A percentile compares a stretch with the other conserved stretches of the same genome.
These are phyloP conservation scores for Backusella luteola DNA, from an alignment of 192 early-diverging fungal genomes.

Conservation along the genomic window DNA sequence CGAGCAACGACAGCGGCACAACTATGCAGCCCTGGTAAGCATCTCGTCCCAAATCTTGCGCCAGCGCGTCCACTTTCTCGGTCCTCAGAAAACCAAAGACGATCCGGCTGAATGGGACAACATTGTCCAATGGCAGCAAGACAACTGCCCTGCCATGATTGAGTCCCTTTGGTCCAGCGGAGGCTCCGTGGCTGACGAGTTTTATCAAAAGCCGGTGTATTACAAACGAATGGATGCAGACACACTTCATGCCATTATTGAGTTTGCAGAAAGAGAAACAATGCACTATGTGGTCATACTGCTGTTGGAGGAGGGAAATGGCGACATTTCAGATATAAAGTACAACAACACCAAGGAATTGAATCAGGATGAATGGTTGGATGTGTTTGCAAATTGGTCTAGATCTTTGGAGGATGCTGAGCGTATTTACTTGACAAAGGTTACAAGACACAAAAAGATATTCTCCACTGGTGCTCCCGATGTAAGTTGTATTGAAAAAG, in stretches of 20 bases:
- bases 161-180: slow-evolving; percentile 24
- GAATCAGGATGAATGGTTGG: slow-evolving; percentile 29
- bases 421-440: slow-evolving; percentile 24
- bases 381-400: slow-evolving; percentile 29
- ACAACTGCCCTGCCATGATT: slow-evolving; percentile 25
- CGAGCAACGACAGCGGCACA: slow-evolving; percentile 28
- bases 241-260: slow-evolving; percentile 34
- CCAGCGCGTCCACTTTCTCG: slow-evolving; percentile 27
- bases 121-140: slow-evolving; percentile 39
- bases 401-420: slow-evolving; percentile 38
- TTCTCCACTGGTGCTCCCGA: not conserved
- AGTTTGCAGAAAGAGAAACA: slow-evolving; percentile 23
- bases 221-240: slow-evolving; percentile 37
- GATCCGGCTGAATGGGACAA: slow-evolving; percentile 16
- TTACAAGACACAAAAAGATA: slow-evolving; percentile 17
- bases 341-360: slow-evolving; percentile 40
- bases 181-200: not conserved
- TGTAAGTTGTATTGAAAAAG: slow-evolving; percentile 4
- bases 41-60: slow-evolving; percentile 31
- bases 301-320: slow-evolving; percentile 31
- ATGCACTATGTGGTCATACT: slow-evolving; percentile 33
- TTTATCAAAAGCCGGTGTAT: slow-evolving; percentile 25
- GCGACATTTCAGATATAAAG: slow-evolving; percentile 32
- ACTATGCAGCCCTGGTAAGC: slow-evolving; percentile 21
- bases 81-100: not conserved